A percentile compares a stretch with the other conserved stretches of the same genome.
Evolutionary conservation across 2,329 filamentous ascomycete species (phyloP).

Genomic region (Thelonectria blattea): DNA sequence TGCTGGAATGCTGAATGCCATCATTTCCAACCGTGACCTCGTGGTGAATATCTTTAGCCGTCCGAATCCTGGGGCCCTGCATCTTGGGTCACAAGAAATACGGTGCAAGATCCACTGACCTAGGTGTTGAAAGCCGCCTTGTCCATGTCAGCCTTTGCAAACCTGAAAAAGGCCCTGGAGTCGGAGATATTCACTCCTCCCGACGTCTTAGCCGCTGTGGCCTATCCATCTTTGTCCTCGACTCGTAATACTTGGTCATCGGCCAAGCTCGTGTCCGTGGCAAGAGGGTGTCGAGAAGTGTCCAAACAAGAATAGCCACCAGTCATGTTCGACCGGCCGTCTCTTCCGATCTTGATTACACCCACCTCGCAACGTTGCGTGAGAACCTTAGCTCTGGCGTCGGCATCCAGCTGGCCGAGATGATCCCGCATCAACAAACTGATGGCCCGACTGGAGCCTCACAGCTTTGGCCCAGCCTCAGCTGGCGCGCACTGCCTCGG

Average conservation of each 20-base stretch:
- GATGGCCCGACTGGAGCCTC: conserved; percentile 28
- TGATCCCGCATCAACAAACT: neutral
- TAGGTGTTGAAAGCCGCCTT: neutral
- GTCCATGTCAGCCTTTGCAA: conserved; percentile 3
- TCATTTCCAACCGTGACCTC: conserved; percentile 27
- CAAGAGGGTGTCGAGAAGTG: neutral
- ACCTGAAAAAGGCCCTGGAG: neutral
- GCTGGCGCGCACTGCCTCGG: conserved; percentile 5
- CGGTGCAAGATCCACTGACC: neutral
- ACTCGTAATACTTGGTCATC: conserved; percentile 11
- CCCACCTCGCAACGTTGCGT: conserved; percentile 33
- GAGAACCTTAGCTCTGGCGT: conserved; percentile 20
- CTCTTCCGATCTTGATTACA: conserved; percentile 13
- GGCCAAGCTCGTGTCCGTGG: conserved; percentile 5
- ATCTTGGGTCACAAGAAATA: conserved; percentile 13
- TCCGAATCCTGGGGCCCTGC: conserved; percentile 10
- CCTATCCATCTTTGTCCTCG: neutral
- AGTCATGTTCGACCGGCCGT: conserved; percentile 2
- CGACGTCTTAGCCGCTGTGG: neutral
- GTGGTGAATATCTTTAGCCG: conserved; percentile 21
- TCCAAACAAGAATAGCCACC: conserved; percentile 12
- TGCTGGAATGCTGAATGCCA: conserved; percentile 12
- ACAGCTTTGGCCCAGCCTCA: conserved; percentile 9
- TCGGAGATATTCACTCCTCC: conserved; percentile 8
- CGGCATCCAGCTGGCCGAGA: neutral